Base-by-base conservation (phyloP, 208 protist genomes). In the Leishmania tarentolae region DNA sequence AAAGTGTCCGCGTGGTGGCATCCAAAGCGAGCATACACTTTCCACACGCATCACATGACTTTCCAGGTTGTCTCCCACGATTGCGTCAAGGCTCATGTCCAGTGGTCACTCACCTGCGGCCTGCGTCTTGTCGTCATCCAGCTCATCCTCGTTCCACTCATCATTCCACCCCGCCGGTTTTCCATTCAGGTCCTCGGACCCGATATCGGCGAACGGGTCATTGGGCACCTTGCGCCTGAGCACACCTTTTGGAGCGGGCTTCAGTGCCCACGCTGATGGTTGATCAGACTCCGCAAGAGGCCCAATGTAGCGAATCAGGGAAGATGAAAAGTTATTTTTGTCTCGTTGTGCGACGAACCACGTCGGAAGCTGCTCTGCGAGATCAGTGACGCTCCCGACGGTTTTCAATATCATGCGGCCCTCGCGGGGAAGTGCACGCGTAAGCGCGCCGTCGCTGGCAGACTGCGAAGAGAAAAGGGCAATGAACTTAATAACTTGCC, bases 261-360 rank as follows among this genome's bases (percentile, higher is more conserved):
- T 79, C 56, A 81, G 57, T 40, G 83, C 84, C 46, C 63, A 79
- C 3, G 9, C 11, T 21, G 85, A 75, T 44, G n/a, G 65, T 47
- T 57, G n/a, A 13, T 50, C 24, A 8, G 75, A 77, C 50, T 80
- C 72, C 31, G 68, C 78, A 0, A 78, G 57, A 17, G 90, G 78
- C 19, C 90, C 92, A 44, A 97, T 92, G 87, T 95, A 98, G 9
- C 92, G 95, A 66, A 98, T 96, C 37, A 97, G 80, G 0, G 88
- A 88, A 17, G 47, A 75, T 44, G 87, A 86, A 24, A 61, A 73
- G 70, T 91, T 88, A 19, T 72, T 13, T 31, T 80, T 46, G 40
- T 93, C 89, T 42, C 86, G 86, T 2, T 87, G 91, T 70, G 95
- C 90, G 3, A 88, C 79, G 82, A 98, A 98, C 92, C 92, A 96